Base-by-base conservation (phyloP, 805 yeast species). In the Maudiozyma turicensis region DNA sequence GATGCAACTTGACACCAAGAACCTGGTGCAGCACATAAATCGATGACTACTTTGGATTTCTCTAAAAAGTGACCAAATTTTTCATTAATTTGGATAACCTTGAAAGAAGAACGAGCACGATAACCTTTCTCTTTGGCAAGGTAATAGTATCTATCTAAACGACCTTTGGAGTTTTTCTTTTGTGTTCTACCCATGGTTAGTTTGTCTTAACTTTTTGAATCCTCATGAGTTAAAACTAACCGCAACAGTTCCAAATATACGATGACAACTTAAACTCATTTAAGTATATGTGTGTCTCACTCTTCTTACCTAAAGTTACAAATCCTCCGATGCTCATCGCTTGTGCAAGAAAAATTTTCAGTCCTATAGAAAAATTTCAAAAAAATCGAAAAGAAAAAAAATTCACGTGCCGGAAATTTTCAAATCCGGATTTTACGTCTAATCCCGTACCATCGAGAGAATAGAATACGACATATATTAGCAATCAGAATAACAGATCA, bases 1-100 rank as follows among this genome's bases (percentile, higher is more conserved):
- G 95, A 81, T 0, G 99, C 99, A 42, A 93, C 98, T 72, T 93
- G 99, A 77, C 99, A 93, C 99, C 99, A 93, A 3, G 97, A 88
- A 50, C 99, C 99, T 40, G 98, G 98, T 9, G 99, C 99, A 48
- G 98, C 98, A 82, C 99, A 93, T 59, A 93, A 75, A 77, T 93
- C 99, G 47, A 93, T 86, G 42, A 93, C 96, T 41, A 93, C 98
- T 67, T 88, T 93, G 15, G 96, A 87, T 64, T 87, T 86, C 59
- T 90, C 96, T 47, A 90, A 71, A 66, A 93, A 93, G 68, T 90
- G 96, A 35, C 97, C 97, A 74, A 81, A 93, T 66, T 93, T 93
- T 65, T 93, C 96, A 71, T 93, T 93, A 52, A 93, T 86, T 68
- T 93, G 99, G 52, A 93, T 76, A 58, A 93, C 78, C 67, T 93